Percentiles rank a stretch among this genome's conserved stretches.
phyloP scores from a whole-genome alignment of 169 alveolate genomes.

The Ichthyophthirius multifiliis region DNA sequence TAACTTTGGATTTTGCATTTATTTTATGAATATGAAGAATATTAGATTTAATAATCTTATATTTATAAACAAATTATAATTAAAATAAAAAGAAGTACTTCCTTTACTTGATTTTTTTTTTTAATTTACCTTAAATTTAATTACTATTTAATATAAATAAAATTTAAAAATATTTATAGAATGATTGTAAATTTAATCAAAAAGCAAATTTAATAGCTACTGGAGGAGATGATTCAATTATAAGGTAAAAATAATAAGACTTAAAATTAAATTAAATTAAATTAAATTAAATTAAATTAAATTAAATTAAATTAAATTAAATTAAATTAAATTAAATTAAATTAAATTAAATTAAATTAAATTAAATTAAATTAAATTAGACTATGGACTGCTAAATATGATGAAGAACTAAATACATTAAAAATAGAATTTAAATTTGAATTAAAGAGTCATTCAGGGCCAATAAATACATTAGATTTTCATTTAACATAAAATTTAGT shows the following conservation, averaged over 20 bases:
- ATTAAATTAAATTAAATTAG: neutral
- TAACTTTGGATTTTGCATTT: no score
- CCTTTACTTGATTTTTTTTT: no score
- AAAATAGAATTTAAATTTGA: neutral
- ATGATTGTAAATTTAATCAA: conserved; percentile 21
- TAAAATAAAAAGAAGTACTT: no score
- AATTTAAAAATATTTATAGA: no score
- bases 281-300: no score
- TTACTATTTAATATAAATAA: no score
- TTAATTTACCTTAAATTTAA: no score
- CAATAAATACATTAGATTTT: neutral
- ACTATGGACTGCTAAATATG: neutral
- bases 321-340: neutral
- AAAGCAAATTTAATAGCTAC: conserved; percentile 19
- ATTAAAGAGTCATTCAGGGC: neutral
- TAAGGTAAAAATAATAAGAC: neutral
- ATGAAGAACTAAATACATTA: neutral
- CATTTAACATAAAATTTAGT: neutral
- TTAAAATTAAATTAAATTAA: neutral
- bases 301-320: no score
- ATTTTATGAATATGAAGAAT: no score
- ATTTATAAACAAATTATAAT: no score
- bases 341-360: neutral
- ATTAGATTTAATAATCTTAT: no score
- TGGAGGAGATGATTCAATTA: conserved; percentile 37